Evolutionary conservation across 352 stramenopile genomes (phyloP).

Genomic region (Saprolegnia parasitica): DNA sequence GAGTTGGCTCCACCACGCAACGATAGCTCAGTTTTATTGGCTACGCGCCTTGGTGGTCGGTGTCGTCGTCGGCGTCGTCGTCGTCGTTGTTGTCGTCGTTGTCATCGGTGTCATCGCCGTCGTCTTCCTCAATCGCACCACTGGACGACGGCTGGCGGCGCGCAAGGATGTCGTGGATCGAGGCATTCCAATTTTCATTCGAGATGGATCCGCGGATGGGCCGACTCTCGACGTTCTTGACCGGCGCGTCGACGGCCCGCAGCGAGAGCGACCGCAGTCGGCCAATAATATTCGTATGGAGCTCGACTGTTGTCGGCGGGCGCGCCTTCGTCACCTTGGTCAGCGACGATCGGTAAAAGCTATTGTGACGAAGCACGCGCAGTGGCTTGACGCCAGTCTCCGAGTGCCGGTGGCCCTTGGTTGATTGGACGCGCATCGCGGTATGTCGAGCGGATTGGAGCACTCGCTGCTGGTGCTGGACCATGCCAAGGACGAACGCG

Average conservation of each 20-base stretch:
- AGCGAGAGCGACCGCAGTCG: constrained; percentile 5
- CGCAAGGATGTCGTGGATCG: constrained; percentile 26
- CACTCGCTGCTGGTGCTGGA: constrained; percentile 57
- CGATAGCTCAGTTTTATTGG: too few species aligned
- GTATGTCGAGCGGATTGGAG: constrained; percentile 38
- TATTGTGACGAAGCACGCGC: neutral
- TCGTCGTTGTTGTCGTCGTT: neutral
- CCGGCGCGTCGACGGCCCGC: neutral
- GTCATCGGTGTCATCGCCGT: neutral
- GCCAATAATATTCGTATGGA: neutral
- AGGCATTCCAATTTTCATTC: constrained; percentile 22
- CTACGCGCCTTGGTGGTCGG: neutral
- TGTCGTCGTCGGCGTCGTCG: neutral
- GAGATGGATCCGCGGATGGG: constrained; percentile 10
- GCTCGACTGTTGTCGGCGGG: neutral
- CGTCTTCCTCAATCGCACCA: neutral
- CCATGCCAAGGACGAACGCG: constrained; percentile 72
- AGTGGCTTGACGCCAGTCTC: neutral
- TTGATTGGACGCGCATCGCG: neutral
- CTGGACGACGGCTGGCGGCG: neutral
- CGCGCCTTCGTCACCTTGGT: neutral
- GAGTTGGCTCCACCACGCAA: too few species aligned
- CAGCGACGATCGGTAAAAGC: neutral
- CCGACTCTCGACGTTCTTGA: neutral
- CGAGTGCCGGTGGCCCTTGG: neutral